phyloP scores from a whole-genome alignment of 2,329 filamentous ascomycete species.

The Aspergillus vadensis region DNA sequence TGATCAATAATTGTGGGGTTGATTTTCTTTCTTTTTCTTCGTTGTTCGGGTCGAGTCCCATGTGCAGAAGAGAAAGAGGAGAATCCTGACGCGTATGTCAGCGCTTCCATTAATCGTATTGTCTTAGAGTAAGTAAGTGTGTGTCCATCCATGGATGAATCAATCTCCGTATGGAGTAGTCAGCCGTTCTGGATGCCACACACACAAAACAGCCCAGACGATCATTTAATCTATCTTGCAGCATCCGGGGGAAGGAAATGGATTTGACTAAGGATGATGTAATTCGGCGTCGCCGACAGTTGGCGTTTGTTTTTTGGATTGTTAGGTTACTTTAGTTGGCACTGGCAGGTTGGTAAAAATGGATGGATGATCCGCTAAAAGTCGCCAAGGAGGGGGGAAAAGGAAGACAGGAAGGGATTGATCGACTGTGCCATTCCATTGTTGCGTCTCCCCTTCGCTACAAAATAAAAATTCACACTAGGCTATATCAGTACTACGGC shows the following conservation, averaged over 20 bases:
- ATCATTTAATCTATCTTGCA: constrained; percentile 4
- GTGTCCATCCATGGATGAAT: too few relatives aligned
- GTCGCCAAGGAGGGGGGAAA: not conserved
- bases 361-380: too few relatives aligned
- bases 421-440: constrained; percentile 7
- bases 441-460: not conserved
- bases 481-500: not conserved
- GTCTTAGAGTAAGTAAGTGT: too few relatives aligned
- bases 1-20: not conserved
- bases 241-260: not conserved
- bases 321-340: too few relatives aligned
- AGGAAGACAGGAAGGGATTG: not conserved
- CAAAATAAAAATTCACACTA: too few relatives aligned
- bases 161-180: too few relatives aligned
- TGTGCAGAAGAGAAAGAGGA: too few relatives aligned
- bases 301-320: not conserved
- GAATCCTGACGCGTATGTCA: too few relatives aligned
- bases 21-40: too few relatives aligned
- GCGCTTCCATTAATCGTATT: too few relatives aligned
- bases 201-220: not conserved
- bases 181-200: too few relatives aligned
- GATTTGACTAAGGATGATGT: constrained; percentile 9
- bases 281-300: constrained; percentile 12
- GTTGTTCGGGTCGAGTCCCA: too few relatives aligned
- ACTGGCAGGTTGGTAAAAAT: not conserved